phyloP scores from a whole-genome alignment of 495 filamentous ascomycete genomes.

The Penicillium longicatenatum region DNA sequence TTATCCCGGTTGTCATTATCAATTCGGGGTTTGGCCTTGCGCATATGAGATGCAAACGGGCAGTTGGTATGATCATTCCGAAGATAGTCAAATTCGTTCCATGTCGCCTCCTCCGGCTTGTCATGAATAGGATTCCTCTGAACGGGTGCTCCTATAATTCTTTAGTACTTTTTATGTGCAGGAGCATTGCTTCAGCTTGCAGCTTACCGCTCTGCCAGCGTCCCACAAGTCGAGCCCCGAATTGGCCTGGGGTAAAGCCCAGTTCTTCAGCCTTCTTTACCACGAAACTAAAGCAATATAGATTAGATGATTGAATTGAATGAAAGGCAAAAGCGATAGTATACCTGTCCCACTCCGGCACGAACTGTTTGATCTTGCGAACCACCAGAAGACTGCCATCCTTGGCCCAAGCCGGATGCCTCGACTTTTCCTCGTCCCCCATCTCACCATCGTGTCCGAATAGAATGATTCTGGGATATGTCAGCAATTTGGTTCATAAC shows the following conservation, averaged over 20 bases:
- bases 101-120: neutral
- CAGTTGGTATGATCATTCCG: neutral
- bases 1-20: neutral
- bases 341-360: constrained; percentile 32
- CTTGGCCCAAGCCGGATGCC: constrained; percentile 16
- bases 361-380: constrained; percentile 39
- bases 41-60: neutral
- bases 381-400: constrained; percentile 24
- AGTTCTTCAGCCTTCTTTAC: neutral
- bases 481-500: neutral
- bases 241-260: constrained; percentile 28
- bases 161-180: neutral
- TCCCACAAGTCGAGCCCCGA: constrained; percentile 43
- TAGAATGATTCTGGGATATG: constrained; percentile 8
- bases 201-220: constrained; percentile 44
- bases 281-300: neutral
- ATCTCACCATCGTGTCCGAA: constrained; percentile 15
- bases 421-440: neutral
- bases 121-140: neutral
- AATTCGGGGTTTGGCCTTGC: neutral
- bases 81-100: neutral
- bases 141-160: neutral
- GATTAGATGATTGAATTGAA: neutral
- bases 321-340: neutral
- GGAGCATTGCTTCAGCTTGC: constrained; percentile 20